A percentile compares a stretch with the other conserved stretches of the same genome.
These are phyloP conservation scores for Vairimorpha apis DNA, from an alignment of 371 early-diverging fungal species.

Conservation along the genomic window DNA sequence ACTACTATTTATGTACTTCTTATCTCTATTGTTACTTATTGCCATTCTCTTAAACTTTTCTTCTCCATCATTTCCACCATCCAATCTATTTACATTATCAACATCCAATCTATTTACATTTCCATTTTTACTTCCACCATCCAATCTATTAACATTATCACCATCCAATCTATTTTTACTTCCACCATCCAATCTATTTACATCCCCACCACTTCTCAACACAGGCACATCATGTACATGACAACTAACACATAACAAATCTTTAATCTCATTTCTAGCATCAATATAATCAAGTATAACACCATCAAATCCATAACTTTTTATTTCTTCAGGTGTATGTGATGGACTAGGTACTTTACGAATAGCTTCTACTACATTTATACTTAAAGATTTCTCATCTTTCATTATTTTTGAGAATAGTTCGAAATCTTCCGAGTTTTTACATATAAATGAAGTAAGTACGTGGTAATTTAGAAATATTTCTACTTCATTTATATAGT, in stretches of 20 bases:
- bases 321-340: neutral
- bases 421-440: constrained; percentile 53
- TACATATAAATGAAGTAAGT: constrained; percentile 62
- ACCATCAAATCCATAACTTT: constrained; percentile 52
- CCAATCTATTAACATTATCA: no score
- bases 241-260: constrained; percentile 52
- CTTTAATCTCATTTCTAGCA: constrained; percentile 44
- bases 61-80: no score
- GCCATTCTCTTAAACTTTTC: no score
- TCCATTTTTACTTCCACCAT: no score
- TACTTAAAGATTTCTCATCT: constrained; percentile 55
- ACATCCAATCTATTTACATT: no score
- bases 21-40: no score
- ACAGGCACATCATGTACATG: constrained; percentile 35
- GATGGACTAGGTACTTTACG: neutral
- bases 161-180: no score
- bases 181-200: no score
- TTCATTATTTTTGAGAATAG: constrained; percentile 56
- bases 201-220: no score
- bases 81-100: no score
- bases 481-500: constrained; percentile 57
- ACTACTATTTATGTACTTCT: no score
- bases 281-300: constrained; percentile 60
- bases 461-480: constrained; percentile 57
- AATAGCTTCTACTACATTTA: constrained; percentile 58